Base-by-base conservation (phyloP, 139 green algal genomes). In the Chlamydomonas applanata region DNA sequence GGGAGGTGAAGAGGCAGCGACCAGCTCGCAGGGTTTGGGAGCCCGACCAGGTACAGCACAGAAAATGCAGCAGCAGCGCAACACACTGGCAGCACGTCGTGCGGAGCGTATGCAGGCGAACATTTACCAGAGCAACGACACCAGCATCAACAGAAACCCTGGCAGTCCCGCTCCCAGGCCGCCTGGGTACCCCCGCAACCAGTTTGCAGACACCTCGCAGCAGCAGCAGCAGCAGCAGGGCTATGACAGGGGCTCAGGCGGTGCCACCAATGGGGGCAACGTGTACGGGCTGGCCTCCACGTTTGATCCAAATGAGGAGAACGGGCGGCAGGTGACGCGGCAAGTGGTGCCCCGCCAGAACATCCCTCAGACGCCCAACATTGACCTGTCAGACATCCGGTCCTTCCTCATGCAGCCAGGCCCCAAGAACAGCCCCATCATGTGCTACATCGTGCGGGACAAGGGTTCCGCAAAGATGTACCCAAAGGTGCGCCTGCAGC, bases 371-470 rank as follows among this genome's bases (percentile, higher is more conserved):
- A 14, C 54, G 19, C 44, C 60, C 14, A 63, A 80, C 30, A 32
- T 88, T 0, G 82, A 89, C 57, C 29, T 85, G 19, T 79, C 66
- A 13, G 81, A 92, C 76, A 84, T 87, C 46, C 68, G 63, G 30
- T 44, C 61, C 0, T 95, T 94, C 62, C 61, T 95, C 11, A 74
- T 82, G 52, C 44, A 78, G 44, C 89, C 90, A 0, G 91, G 85
- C 3, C 83, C 85, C 1, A 75, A 80, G 44, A 80, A 76, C 24
- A 36, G 86, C 33, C 76, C 88, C 0, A 72, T 96, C 45, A 78
- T 89, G 67, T 98, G 94, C 86, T 84, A 88, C 62, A 96, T 97
- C 35, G 64, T 90, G n/a, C 83, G 94, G 27, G 82, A 91, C 61
- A 86, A 84, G 67, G 81, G 71, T 7, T 80, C 71, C 0, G 73